These are phyloP conservation scores for Pyrus communis DNA, from an alignment of 306 rosid species.

Conservation along the genomic window DNA sequence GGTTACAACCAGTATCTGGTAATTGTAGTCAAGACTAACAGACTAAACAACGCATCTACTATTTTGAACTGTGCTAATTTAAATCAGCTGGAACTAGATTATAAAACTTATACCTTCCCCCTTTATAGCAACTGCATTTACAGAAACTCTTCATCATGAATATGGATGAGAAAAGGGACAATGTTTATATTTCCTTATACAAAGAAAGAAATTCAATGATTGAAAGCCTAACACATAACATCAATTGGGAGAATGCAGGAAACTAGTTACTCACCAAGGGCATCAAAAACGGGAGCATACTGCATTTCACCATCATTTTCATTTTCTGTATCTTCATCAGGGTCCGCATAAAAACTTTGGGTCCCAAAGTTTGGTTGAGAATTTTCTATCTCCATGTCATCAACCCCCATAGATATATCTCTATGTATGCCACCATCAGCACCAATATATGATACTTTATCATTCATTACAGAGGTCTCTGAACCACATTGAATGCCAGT, in stretches of 20 bases:
- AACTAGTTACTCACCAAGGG: constrained; percentile 44
- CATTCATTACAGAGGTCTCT: constrained; percentile 55
- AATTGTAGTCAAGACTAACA: neutral
- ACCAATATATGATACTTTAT: constrained; percentile 15
- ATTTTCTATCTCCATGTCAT: constrained; percentile 28
- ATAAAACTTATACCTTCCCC: neutral
- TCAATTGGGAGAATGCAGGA: neutral
- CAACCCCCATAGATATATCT: constrained; percentile 23
- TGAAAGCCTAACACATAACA: neutral
- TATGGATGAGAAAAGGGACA: neutral
- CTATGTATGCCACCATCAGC: constrained; percentile 11
- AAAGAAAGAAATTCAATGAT: neutral
- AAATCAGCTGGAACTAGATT: neutral
- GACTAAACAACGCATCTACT: neutral
- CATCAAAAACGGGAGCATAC: constrained; percentile 31
- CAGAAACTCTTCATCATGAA: neutral
- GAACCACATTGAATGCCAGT: constrained; percentile 31
- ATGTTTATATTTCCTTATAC: neutral
- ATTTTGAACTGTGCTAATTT: neutral
- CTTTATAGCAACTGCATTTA: neutral
- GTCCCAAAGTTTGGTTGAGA: constrained; percentile 27
- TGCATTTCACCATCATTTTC: constrained; percentile 27
- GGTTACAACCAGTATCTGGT: neutral
- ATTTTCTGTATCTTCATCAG: constrained; percentile 38
- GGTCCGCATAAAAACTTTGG: constrained; percentile 36